Evolutionary conservation across 331 rosid species (phyloP), one percentile per base, ranked within the genome.

Genomic region (Rhamnella rubrinervis): DNA sequence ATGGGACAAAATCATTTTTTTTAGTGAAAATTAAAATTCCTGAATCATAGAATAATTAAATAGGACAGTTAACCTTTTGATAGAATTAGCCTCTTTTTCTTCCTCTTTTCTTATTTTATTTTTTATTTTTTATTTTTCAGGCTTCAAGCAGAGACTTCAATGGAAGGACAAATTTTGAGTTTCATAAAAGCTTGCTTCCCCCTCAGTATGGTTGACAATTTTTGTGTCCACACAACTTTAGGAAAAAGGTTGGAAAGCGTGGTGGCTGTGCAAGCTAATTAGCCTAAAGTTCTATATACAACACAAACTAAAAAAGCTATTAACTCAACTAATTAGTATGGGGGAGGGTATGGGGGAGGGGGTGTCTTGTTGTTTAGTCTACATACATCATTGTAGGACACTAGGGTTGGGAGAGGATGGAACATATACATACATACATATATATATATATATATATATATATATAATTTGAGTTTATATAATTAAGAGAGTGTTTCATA

Each of bases 371-470:
- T 66, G 67, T 12, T 74, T 23, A 66, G 49, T 41, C 58, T 35
- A 50, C 72, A 55, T 31, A 55, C 20, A 68, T 59, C 70, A 19
- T 53, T 38, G 12, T 25, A 40, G 44, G 60, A 61, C 75, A 39
- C 16, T 46, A 62, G 61, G 71, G 71, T 55, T 71, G 17, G 19
- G 59, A 19, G 60, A 61, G 57, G 40, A 62, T 67, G 74, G 69
- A 61, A 58, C 61, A 39, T n/a, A n/a, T n/a, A n/a, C n/a, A 60
- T 53, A 28, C 6, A 56, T 6, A 17, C 1, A 9, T 44, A 10
- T 44, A 23, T 23, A 23, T 23, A n/a, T 44, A 60, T 53, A 28
- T 12, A 56, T 6, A 17, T 4, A 9, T 44, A 10, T 44, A 23
- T 23, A 23, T 23, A n/a, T 44, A 9, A 9, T 44, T 44, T 17